phyloP scores from a whole-genome alignment of 169 alveolate genomes.

The Neospora caninum region DNA sequence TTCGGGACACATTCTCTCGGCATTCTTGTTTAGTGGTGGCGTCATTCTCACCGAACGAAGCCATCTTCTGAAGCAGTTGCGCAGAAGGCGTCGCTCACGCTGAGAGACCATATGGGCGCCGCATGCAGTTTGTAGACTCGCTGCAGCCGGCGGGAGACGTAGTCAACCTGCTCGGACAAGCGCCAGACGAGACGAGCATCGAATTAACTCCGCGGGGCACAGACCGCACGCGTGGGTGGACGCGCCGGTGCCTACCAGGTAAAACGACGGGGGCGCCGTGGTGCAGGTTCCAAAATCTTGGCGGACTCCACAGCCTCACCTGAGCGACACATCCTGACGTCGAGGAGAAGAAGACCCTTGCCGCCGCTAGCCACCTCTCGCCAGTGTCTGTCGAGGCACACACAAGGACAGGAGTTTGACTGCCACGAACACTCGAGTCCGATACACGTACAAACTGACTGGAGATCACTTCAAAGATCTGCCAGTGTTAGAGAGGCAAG shows the following conservation, averaged over 20 bases:
- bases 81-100: slow-evolving; percentile 91
- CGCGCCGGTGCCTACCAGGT: no score
- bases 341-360: slow-evolving; percentile 81
- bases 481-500: no score
- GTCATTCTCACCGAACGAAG: slow-evolving; percentile 70
- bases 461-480: no score
- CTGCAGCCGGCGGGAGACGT: slow-evolving; percentile 80
- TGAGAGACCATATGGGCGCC: slow-evolving; percentile 82
- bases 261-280: no score
- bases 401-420: slow-evolving; percentile 79
- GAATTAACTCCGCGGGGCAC: neutral
- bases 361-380: slow-evolving; percentile 70
- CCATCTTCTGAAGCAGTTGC: slow-evolving; percentile 91
- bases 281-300: no score
- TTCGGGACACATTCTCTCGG: no score
- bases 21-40: neutral
- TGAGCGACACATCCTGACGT: slow-evolving; percentile 84
- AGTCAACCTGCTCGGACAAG: slow-evolving; percentile 68
- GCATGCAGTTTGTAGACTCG: slow-evolving; percentile 86
- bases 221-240: no score
- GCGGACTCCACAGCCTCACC: slow-evolving; percentile 46
- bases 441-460: neutral
- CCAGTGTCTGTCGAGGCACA: slow-evolving; percentile 74
- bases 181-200: neutral
- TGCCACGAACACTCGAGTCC: slow-evolving; percentile 74